Evolutionary conservation across 306 rosid genomes (phyloP).

Genomic region (Dalbergia oliveri): DNA sequence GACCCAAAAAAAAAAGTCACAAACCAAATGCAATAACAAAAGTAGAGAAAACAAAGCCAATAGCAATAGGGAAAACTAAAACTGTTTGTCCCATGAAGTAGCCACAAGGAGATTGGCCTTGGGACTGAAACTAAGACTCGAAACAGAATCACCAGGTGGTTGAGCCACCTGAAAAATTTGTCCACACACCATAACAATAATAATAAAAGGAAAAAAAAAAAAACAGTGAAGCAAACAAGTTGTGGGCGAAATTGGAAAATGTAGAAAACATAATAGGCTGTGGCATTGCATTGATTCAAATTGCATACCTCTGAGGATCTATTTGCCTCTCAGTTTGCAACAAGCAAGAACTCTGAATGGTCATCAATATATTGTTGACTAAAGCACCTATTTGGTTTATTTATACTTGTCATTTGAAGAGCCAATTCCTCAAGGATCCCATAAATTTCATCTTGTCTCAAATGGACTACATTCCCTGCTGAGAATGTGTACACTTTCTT

Average conservation of each 20-base stretch:
- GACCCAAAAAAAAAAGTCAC: background rate
- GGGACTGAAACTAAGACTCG: constrained; percentile 77
- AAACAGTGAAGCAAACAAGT: background rate
- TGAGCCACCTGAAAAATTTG: constrained; percentile 66
- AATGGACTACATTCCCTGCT: constrained; percentile 64
- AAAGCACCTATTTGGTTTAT: constrained; percentile 26
- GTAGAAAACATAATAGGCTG: background rate
- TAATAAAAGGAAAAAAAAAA: background rate
- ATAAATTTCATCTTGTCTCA: constrained; percentile 55
- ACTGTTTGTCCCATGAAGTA: constrained; percentile 94
- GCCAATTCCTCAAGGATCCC: constrained; percentile 64
- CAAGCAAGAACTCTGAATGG: constrained; percentile 35
- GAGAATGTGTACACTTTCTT: constrained; percentile 68
- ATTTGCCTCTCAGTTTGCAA: constrained; percentile 46
- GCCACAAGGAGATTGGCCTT: constrained; percentile 82
- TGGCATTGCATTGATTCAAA: background rate
- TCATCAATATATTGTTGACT: constrained; percentile 44
- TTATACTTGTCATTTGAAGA: constrained; percentile 68
- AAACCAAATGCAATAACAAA: background rate
- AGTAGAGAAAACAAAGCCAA: background rate
- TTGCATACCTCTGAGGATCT: constrained; percentile 58
- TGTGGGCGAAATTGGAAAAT: background rate
- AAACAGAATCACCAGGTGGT: constrained; percentile 81
- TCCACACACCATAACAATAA: background rate
- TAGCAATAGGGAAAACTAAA: constrained; percentile 11